Conservation (phyloP, 139 green algal genomes). For the Coccomyxa sp. region DNA sequence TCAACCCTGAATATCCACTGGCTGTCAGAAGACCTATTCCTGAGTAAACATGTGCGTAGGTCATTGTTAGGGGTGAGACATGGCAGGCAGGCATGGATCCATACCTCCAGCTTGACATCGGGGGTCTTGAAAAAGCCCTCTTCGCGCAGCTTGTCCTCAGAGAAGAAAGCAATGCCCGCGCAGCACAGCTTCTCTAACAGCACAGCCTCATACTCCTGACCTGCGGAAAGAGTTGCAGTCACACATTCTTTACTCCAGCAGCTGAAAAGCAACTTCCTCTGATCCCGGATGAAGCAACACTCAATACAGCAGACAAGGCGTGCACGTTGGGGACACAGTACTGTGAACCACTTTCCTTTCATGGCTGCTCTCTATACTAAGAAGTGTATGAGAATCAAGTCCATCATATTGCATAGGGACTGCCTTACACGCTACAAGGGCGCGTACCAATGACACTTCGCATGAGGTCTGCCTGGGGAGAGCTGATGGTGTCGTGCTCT, state of each 20-base stretch:
- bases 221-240: constrained; percentile 19
- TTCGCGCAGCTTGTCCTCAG: constrained; percentile 65
- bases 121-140: constrained; percentile 83
- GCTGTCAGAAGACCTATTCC: no score
- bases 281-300: no score
- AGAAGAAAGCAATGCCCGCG: constrained; percentile 67
- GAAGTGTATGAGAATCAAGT: neutral
- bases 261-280: no score
- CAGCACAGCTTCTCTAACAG: constrained; percentile 54
- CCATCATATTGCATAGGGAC: neutral
- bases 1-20: no score
- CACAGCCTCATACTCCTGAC: constrained; percentile 66
- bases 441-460: constrained; percentile 33
- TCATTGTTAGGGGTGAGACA: no score
- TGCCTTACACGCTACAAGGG: neutral
- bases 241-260: constrained; percentile 14
- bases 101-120: constrained; percentile 73
- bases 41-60: no score
- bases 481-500: constrained; percentile 53
- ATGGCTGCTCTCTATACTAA: no score
- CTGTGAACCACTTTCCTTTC: no score
- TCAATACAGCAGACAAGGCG: no score
- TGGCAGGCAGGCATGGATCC: neutral
- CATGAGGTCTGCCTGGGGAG: constrained; percentile 48
- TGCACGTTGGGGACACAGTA: no score